Evolutionary conservation across 1,284 basidiomycete species (phyloP).

Genomic region (Leucoagaricus sp.): DNA sequence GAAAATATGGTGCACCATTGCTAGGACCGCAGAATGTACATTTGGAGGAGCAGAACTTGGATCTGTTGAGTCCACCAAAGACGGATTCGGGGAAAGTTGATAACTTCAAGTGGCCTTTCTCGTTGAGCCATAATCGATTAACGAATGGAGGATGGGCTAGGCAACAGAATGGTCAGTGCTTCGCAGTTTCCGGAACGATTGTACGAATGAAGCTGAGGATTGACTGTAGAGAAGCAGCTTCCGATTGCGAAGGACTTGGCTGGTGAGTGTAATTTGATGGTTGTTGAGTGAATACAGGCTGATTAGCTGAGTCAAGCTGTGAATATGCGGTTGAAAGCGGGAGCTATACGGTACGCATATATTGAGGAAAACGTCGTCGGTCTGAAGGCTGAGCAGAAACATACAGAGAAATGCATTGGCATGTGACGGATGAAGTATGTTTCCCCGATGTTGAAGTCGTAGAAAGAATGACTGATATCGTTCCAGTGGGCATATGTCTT

Average conservation of each 20-base stretch:
- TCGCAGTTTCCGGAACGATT: too few species aligned
- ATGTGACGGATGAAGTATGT: constrained; percentile 57
- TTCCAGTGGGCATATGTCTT: constrained; percentile 67
- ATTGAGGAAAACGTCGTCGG: background rate
- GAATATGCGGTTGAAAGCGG: constrained; percentile 68
- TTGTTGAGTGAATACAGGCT: background rate
- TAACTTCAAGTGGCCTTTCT: constrained; percentile 75
- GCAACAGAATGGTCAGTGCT: constrained; percentile 56
- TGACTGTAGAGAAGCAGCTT: constrained; percentile 52
- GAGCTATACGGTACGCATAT: constrained; percentile 54
- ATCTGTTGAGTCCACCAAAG: constrained; percentile 62
- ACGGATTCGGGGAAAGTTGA: constrained; percentile 65
- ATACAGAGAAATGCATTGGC: constrained; percentile 76
- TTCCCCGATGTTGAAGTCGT: background rate
- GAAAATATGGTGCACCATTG: constrained; percentile 48
- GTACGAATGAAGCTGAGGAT: too few species aligned
- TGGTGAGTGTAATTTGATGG: constrained; percentile 2
- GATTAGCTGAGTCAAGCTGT: constrained; percentile 58
- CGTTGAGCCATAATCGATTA: constrained; percentile 66
- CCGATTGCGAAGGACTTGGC: constrained; percentile 55
- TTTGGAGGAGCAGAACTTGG: constrained; percentile 58
- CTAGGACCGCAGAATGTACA: constrained; percentile 57
- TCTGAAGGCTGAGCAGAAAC: too few species aligned
- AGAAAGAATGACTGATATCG: background rate
- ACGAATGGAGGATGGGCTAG: constrained; percentile 75